Base-by-base conservation (phyloP, 83 land plant species). In the Larix sibirica region DNA sequence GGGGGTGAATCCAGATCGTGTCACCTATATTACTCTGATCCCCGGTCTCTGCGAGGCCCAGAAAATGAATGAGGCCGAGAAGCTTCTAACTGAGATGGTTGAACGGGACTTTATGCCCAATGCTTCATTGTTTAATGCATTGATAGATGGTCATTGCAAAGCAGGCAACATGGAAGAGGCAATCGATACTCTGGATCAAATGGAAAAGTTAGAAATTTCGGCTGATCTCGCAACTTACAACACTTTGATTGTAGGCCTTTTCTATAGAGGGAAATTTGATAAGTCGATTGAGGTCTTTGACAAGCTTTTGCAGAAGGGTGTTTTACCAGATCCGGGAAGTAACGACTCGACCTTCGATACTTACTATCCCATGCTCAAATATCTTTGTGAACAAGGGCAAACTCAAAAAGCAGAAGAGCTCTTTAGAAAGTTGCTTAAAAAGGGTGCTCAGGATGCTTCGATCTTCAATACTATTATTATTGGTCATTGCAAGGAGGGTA, bases 381-480 rank as follows among this genome's bases (percentile, higher is more conserved):
- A 93, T 83, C 86, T 93, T 31, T 89, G 91, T 74, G 67, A 68
- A 73, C 18, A 86, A 67, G 95, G 93, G 2, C 84, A 87, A 69
- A 89, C 95, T 6, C 81, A 65, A 63, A 93, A 90, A 66, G 93
- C 93, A 12, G 95, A 93, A 78, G 71, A 56, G 40, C 83, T 91
- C 50, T 83, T 91, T 40, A 81, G 95, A n/a, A 92, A 93, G 83
- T 80, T 93, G 88, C 84, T 93, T 92, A 93, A 93, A 83, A 87
- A 69, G 67, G 95, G 95, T 42, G 86, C 86, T 38, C 81, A 40
- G 24, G 91, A 91, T 84, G 26, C 85, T 4, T 28, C 50, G 65
- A 85, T 91, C 4, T 90, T 91, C 47, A 89, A 87, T 60, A 85
- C 84, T 85, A 80, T 93, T 83, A 81, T 89, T 18, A 54, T 81